A percentile compares a stretch with the other conserved stretches of the same genome.
Conservation (phyloP, 768 basidiomycete species). For the Lactarius tabidus region DNA sequence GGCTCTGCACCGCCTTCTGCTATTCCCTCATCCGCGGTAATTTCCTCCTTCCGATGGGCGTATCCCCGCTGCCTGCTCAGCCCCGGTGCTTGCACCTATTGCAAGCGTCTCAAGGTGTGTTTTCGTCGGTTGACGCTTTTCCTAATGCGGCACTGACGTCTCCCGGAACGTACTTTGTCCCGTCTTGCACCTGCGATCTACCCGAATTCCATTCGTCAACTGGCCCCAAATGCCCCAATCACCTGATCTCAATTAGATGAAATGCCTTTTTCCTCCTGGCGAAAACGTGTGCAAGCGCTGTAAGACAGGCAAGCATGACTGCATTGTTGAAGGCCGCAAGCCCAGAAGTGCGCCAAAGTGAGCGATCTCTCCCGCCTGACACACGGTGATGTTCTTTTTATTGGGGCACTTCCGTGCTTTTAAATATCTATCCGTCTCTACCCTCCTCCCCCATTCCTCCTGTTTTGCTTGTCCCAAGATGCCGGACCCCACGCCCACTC, state of each 20-base stretch:
- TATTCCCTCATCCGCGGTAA: slow-evolving; percentile 5
- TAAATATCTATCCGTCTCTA: slow-evolving; percentile 22
- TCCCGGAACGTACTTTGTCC: neutral
- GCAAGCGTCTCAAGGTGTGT: slow-evolving; percentile 83
- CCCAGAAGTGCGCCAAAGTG: slow-evolving; percentile 77
- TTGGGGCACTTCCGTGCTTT: slow-evolving; percentile 26
- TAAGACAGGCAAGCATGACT: slow-evolving; percentile 64
- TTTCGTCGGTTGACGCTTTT: neutral
- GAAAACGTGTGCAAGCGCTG: slow-evolving; percentile 79
- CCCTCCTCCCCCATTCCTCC: slow-evolving; percentile 35
- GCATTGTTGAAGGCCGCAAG: slow-evolving; percentile 81
- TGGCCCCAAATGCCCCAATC: slow-evolving; percentile 4
- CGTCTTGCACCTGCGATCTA: neutral
- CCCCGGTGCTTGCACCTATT: slow-evolving; percentile 79
- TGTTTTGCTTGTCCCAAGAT: neutral
- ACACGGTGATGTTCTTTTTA: neutral
- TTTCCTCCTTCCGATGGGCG: slow-evolving; percentile 4
- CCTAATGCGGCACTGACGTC: slow-evolving; percentile 5
- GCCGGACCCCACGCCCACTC: neutral
- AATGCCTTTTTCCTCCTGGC: slow-evolving; percentile 72
- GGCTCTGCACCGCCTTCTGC: slow-evolving; percentile 13
- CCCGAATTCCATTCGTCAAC: neutral
- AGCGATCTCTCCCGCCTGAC: slow-evolving; percentile 36
- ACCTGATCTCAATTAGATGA: slow-evolving; percentile 54
- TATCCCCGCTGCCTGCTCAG: slow-evolving; percentile 35